Conservation (phyloP, 1,139 yeast species). For the Scheffersomyces parashehatae region DNA sequence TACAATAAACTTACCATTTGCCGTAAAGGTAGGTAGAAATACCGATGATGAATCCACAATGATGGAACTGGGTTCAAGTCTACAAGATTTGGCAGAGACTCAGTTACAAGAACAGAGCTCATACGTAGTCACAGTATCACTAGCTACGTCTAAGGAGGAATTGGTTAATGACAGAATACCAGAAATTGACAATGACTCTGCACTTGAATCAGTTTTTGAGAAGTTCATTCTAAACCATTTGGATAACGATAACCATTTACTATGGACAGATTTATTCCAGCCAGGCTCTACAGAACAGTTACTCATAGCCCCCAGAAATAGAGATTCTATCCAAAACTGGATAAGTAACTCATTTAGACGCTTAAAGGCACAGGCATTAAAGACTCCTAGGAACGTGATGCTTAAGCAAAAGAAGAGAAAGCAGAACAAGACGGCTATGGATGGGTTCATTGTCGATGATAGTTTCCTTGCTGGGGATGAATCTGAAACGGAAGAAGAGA, state of each 20-base stretch:
- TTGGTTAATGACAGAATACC: constrained; percentile 13
- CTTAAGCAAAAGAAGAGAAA: constrained; percentile 19
- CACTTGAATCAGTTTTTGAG: constrained; percentile 22
- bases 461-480: constrained; percentile 12
- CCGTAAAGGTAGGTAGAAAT: not conserved
- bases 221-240: constrained; percentile 13
- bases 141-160: not conserved
- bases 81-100: not conserved
- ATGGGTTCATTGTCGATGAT: constrained; percentile 36
- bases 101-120: not conserved
- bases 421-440: constrained; percentile 14
- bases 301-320: constrained; percentile 26
- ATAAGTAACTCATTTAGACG: constrained; percentile 46
- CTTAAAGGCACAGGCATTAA: constrained; percentile 32
- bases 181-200: constrained; percentile 11
- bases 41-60: not conserved
- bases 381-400: constrained; percentile 30
- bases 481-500: constrained; percentile 30
- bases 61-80: not conserved
- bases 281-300: constrained; percentile 41
- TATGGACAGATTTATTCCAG: constrained; percentile 49
- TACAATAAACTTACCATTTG: not conserved
- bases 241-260: constrained; percentile 5
- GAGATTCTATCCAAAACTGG: constrained; percentile 44
- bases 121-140: not conserved